Evolutionary conservation across 2,329 filamentous ascomycete genomes (phyloP).

Genomic region (Tolypocladium amazonense): DNA sequence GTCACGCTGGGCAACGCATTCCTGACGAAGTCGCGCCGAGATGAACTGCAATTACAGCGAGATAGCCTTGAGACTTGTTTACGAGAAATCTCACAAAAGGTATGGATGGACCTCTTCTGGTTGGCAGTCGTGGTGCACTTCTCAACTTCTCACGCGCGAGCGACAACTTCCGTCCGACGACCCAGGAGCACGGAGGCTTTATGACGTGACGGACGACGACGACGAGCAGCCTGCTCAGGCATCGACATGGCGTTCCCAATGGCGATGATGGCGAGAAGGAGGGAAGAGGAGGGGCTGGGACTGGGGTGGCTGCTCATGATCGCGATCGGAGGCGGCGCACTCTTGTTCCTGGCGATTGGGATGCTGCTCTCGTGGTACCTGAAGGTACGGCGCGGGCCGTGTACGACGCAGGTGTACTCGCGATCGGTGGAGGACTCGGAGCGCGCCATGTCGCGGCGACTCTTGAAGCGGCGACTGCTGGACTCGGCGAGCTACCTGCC

Average conservation of each 20-base stretch:
- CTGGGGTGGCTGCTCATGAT: constrained; percentile 33
- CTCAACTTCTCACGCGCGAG: neutral
- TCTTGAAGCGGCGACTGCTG: constrained; percentile 19
- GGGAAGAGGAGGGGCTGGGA: constrained; percentile 12
- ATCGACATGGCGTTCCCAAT: neutral
- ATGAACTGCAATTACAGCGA: neutral
- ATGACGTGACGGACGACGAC: neutral
- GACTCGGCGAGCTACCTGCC: constrained; percentile 4
- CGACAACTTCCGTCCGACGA: neutral
- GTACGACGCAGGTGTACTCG: constrained; percentile 16
- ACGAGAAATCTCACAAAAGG: neutral
- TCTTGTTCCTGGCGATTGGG: constrained; percentile 32
- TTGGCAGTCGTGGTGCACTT: neutral
- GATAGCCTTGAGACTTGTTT: neutral
- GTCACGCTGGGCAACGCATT: constrained; percentile 27
- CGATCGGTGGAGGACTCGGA: constrained; percentile 13
- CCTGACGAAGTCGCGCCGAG: constrained; percentile 16
- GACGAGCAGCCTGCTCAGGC: neutral
- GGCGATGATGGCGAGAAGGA: constrained; percentile 4
- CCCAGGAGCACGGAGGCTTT: neutral
- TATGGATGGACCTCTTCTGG: neutral
- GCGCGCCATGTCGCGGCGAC: constrained; percentile 10
- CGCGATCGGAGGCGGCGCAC: constrained; percentile 33
- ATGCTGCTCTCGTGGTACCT: constrained; percentile 29
- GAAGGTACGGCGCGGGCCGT: constrained; percentile 10